Evolutionary conservation across 768 basidiomycete genomes (phyloP).

Genomic region (Boletales sp.): DNA sequence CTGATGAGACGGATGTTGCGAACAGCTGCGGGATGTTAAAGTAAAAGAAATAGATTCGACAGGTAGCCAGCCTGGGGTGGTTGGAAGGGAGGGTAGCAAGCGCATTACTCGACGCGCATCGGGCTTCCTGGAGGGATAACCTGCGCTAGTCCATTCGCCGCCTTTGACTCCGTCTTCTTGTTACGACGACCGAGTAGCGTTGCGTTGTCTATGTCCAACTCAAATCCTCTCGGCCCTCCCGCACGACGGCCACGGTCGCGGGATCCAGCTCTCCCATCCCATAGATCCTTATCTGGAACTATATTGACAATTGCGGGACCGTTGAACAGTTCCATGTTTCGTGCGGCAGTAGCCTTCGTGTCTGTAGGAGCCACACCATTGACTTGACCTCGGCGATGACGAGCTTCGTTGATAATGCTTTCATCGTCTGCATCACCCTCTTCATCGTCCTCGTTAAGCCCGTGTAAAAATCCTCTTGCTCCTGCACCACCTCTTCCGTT

Average conservation of each 20-base stretch:
- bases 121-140: conserved; percentile 28
- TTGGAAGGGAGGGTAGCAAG: not conserved
- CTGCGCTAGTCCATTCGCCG: conserved; percentile 34
- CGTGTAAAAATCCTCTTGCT: conserved; percentile 69
- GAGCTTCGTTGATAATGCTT: conserved; percentile 48
- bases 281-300: conserved; percentile 26
- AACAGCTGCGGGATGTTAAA: not conserved
- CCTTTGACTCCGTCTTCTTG: conserved; percentile 33
- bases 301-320: conserved; percentile 10
- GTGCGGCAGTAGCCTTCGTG: conserved; percentile 12
- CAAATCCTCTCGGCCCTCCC: conserved; percentile 49
- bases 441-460: conserved; percentile 94
- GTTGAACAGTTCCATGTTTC: conserved; percentile 2
- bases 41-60: not conserved
- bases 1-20: not conserved
- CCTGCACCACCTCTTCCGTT: conserved; percentile 79
- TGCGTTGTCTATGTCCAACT: conserved; percentile 82
- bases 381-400: conserved; percentile 37
- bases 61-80: not conserved
- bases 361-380: conserved; percentile 4
- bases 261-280: conserved; percentile 69
- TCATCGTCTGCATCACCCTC: conserved; percentile 49
- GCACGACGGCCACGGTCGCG: conserved; percentile 50
- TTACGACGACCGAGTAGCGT: conserved; percentile 80
- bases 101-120: conserved; percentile 27